Conservation (phyloP, 495 filamentous ascomycete genomes). For the Penicillium verhagenii region DNA sequence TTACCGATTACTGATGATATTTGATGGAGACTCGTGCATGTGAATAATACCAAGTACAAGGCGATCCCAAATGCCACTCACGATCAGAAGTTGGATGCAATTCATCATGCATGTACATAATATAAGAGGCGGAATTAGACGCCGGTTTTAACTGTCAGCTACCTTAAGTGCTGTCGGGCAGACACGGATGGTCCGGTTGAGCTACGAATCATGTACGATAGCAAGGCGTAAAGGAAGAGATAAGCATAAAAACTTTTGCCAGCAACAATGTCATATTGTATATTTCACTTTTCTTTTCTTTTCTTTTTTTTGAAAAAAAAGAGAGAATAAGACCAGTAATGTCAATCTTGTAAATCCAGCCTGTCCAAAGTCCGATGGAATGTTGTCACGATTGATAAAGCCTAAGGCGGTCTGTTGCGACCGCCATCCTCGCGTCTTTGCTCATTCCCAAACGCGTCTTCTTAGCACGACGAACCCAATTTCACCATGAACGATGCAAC, state of each 20-base stretch:
- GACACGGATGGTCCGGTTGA: neutral
- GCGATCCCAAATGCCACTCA: no score
- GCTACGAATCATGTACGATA: slow-evolving; percentile 6
- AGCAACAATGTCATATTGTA: no score
- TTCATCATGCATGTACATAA: no score
- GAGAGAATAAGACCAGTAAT: neutral
- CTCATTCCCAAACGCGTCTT: slow-evolving; percentile 18
- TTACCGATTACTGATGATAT: slow-evolving; percentile 1
- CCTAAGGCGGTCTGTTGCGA: slow-evolving; percentile 23
- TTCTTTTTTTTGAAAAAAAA: no score
- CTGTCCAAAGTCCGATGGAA: neutral
- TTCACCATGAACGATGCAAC: slow-evolving; percentile 46
- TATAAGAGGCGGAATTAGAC: no score
- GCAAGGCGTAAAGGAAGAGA: neutral
- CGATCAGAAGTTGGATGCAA: neutral
- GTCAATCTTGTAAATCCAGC: neutral
- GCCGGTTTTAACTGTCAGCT: no score
- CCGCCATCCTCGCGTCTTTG: slow-evolving; percentile 22
- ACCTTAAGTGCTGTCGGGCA: neutral
- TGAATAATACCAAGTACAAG: no score
- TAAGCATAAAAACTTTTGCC: neutral
- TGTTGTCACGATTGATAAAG: slow-evolving; percentile 1
- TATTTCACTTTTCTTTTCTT: no score
- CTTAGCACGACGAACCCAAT: neutral
- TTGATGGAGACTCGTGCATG: neutral